Evolutionary conservation across 2,329 filamentous ascomycete species (phyloP).

Genomic region (Penicillium hordei): DNA sequence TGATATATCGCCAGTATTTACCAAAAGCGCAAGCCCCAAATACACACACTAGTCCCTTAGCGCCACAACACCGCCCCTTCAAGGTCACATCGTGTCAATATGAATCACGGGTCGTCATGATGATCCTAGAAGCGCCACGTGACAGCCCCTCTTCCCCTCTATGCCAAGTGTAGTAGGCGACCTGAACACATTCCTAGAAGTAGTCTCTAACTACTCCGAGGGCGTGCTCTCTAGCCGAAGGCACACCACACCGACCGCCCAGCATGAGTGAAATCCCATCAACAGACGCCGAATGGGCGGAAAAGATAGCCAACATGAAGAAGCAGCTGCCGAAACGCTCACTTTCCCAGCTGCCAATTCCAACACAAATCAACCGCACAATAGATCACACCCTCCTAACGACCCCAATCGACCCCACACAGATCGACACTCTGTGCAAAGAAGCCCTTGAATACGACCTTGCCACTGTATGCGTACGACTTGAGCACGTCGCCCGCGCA

Average conservation of each 20-base stretch:
- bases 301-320: constrained; percentile 29
- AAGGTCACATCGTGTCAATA: constrained; percentile 12
- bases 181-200: background rate
- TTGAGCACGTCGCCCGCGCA: constrained; percentile 53
- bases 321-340: constrained; percentile 27
- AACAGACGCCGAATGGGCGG: constrained; percentile 37
- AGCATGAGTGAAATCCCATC: constrained; percentile 29
- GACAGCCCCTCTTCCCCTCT: constrained; percentile 11
- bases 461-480: constrained; percentile 58
- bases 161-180: background rate
- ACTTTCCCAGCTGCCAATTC: constrained; percentile 26
- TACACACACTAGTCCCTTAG: constrained; percentile 1
- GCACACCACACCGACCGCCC: constrained; percentile 1
- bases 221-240: background rate
- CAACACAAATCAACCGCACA: constrained; percentile 32
- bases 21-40: background rate
- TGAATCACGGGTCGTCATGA: constrained; percentile 15
- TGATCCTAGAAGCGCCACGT: constrained; percentile 19
- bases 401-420: constrained; percentile 44
- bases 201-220: background rate
- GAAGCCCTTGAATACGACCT: constrained; percentile 51
- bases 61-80: constrained; percentile 7
- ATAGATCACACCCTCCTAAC: constrained; percentile 48
- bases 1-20: background rate
- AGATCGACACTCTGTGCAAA: constrained; percentile 55